phyloP scores from a whole-genome alignment of 2,329 filamentous ascomycete species.

The Xylariaceae sp. region DNA sequence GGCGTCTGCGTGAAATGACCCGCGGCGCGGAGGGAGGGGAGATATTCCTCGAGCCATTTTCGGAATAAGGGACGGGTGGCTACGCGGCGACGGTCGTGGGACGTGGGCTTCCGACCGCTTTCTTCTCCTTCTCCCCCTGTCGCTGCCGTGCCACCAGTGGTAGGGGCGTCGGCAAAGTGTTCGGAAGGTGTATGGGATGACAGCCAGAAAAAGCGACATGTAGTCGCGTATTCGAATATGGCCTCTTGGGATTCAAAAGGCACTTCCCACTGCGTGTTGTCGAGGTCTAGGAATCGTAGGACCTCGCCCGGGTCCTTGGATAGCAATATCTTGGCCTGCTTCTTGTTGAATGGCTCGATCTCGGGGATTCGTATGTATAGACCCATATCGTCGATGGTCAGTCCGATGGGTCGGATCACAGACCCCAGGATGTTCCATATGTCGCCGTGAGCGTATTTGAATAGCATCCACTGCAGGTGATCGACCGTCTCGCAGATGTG shows the following conservation, averaged over 20 bases:
- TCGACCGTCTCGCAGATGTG: slow-evolving; percentile 42
- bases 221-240: slow-evolving; percentile 57
- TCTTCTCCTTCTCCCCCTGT: not conserved
- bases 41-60: slow-evolving; percentile 57
- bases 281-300: slow-evolving; percentile 59
- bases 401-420: slow-evolving; percentile 57
- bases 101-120: slow-evolving; percentile 35
- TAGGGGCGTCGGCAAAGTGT: slow-evolving; percentile 11
- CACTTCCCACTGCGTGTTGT: slow-evolving; percentile 41
- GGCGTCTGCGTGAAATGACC: slow-evolving; percentile 30
- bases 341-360: slow-evolving; percentile 55
- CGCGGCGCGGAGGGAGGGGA: slow-evolving; percentile 45
- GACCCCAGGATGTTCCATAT: slow-evolving; percentile 59
- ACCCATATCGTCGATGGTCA: slow-evolving; percentile 59
- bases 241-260: slow-evolving; percentile 51
- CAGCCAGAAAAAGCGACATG: slow-evolving; percentile 54
- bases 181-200: slow-evolving; percentile 25
- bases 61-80: slow-evolving; percentile 51
- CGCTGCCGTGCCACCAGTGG: not conserved
- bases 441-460: slow-evolving; percentile 69
- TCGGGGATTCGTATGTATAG: slow-evolving; percentile 62
- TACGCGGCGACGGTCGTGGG: slow-evolving; percentile 54
- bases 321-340: slow-evolving; percentile 54
- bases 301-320: slow-evolving; percentile 50
- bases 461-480: slow-evolving; percentile 56